A percentile compares a stretch with the other conserved stretches of the same genome.
These are phyloP conservation scores for Aspergillus brasiliensis DNA, from an alignment of 2,329 filamentous ascomycete genomes.

Conservation along the genomic window DNA sequence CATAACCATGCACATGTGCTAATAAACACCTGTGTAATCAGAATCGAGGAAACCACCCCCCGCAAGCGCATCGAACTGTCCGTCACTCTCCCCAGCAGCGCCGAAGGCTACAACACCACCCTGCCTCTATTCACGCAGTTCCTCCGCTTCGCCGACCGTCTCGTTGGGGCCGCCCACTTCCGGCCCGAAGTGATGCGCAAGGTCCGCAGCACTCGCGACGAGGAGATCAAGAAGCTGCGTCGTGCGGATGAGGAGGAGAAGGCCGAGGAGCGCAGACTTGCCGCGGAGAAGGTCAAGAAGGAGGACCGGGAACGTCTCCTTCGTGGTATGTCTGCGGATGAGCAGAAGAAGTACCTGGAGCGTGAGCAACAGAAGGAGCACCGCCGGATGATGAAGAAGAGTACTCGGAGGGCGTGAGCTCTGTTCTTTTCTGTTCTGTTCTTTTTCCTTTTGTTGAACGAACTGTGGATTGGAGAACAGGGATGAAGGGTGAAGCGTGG, in stretches of 20 bases:
- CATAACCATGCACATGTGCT: background rate
- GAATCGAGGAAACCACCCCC: constrained; percentile 78
- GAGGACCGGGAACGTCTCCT: constrained; percentile 85
- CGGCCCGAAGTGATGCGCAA: constrained; percentile 87
- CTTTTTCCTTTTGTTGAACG: background rate
- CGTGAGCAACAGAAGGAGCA: constrained; percentile 76
- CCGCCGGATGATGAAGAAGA: constrained; percentile 65
- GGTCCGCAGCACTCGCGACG: constrained; percentile 76
- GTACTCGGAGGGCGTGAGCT: constrained; percentile 54
- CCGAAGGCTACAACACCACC: constrained; percentile 65
- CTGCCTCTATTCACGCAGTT: constrained; percentile 78
- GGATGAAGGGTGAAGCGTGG: constrained; percentile 13
- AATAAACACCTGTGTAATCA: constrained; percentile 37
- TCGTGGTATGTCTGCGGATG: constrained; percentile 74
- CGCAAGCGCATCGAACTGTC: constrained; percentile 86
- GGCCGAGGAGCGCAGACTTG: constrained; percentile 59
- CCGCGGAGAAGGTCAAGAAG: constrained; percentile 69
- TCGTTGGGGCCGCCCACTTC: constrained; percentile 79
- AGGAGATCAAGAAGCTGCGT: constrained; percentile 75
- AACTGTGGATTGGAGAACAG: background rate
- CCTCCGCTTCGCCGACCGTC: constrained; percentile 78
- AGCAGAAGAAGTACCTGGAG: constrained; percentile 82
- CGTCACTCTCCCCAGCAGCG: constrained; percentile 65
- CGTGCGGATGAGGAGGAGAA: constrained; percentile 74
- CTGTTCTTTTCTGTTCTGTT: background rate